phyloP scores from a whole-genome alignment of 2,329 filamentous ascomycete species.

The Gremmenia infestans region DNA sequence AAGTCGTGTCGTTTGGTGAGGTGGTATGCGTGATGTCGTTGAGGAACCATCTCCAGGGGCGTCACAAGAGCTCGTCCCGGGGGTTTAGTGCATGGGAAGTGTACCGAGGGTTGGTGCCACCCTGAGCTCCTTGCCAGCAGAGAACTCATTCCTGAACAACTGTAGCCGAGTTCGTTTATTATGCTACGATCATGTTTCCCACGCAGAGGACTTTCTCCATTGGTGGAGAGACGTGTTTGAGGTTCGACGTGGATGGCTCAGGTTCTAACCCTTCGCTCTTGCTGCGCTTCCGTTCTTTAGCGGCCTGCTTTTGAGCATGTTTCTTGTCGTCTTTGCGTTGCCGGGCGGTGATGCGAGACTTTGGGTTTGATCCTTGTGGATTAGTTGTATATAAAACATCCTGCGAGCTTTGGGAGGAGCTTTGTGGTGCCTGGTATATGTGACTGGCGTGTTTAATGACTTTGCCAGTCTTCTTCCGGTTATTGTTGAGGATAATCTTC shows the following conservation, averaged over 20 bases:
- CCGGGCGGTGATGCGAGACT: not conserved
- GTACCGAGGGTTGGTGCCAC: no score
- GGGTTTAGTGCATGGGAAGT: no score
- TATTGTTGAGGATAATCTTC: slow-evolving; percentile 4
- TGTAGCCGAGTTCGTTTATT: no score
- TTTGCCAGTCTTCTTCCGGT: not conserved
- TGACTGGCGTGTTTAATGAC: not conserved
- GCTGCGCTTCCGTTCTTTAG: slow-evolving; percentile 5
- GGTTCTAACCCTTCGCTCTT: not conserved
- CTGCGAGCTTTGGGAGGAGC: not conserved
- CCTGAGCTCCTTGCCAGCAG: no score
- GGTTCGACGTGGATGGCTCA: not conserved
- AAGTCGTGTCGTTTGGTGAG: no score
- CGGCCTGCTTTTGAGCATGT: not conserved
- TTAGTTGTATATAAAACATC: not conserved
- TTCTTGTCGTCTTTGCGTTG: slow-evolving; percentile 6
- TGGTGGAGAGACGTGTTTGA: not conserved
- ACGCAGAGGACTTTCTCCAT: not conserved
- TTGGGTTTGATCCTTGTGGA: not conserved
- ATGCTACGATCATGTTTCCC: no score
- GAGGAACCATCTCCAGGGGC: no score
- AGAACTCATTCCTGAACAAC: no score
- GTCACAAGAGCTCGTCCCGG: no score
- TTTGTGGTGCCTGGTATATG: no score
- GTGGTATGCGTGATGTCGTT: no score